Base-by-base conservation (phyloP, 2,329 filamentous ascomycete genomes). In the Cryphonectria parasitica region DNA sequence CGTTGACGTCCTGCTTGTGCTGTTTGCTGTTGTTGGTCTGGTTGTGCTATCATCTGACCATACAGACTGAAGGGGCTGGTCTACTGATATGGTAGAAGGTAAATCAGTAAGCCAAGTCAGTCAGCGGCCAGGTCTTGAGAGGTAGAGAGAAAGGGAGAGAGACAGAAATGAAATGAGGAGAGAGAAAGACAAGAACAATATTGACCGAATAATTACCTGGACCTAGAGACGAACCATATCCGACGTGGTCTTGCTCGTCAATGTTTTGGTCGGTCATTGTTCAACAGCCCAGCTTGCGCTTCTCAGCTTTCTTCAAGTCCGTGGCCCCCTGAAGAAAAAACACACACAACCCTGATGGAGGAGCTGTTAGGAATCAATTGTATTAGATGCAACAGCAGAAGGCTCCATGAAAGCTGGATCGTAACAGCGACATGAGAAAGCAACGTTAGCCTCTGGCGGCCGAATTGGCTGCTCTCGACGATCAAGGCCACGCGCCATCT, bases 161-260 rank as follows among this genome's bases (percentile, higher is more conserved):
- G 34, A n/a, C n/a, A 4, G 34, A 34, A 4, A 34, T 34, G 6
- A 0, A 1, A 34, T 34, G 34, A 34, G 34, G 6, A 39, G 36
- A 39, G 11, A 13, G 11, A 39, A 39, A 39, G 36, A 39, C 36
- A 39, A 39, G 10, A 39, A 11, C 36, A 8, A 13, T 52, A 3
- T 15, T 4, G 5, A 7, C 34, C 65, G 52, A 13, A 39, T 39
- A 11, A 13, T 39, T 71, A 71, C 69, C 45, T 22, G n/a, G 62
- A n/a, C 41, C 19, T n/a, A 22, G 25, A 17, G 61, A 39, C 31
- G 62, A 34, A 56, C 43, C 54, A 41, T 71, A 62, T 28, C 65
- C 66, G 52, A 34, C 31, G n/a, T 68, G 69, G 34, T 71, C 69
- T 54, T 69, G 22, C 39, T 63, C 63, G 34, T 71, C 69, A 19